Conservation (phyloP, 192 early-diverging fungal species). For the Geranomyces michiganensis region DNA sequence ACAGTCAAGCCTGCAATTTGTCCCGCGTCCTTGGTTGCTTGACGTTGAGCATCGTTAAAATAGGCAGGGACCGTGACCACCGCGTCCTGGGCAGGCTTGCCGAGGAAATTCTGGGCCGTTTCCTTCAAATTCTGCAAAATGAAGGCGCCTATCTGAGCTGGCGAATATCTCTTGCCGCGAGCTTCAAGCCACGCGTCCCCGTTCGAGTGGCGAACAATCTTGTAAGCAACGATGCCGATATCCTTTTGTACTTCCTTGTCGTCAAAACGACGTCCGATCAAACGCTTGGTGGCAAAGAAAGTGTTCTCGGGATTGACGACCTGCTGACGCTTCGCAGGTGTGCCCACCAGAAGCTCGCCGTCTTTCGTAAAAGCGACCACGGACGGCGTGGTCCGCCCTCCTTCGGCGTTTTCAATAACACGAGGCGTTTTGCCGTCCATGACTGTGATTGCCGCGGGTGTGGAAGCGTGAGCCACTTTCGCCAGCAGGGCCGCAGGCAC, state of each 20-base stretch:
- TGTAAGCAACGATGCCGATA: slow-evolving; percentile 88
- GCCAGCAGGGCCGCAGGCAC: too few relatives aligned
- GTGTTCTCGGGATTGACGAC: slow-evolving; percentile 99
- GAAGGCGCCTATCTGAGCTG: slow-evolving; percentile 94
- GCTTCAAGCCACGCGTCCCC: slow-evolving; percentile 99
- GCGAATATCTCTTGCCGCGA: slow-evolving; percentile 92
- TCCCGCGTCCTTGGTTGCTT: slow-evolving; percentile 96
- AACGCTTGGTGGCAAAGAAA: slow-evolving; percentile 93
- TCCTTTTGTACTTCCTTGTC: slow-evolving; percentile 89
- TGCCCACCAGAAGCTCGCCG: slow-evolving; percentile 92
- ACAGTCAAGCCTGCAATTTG: slow-evolving; percentile 88
- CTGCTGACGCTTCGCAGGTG: slow-evolving; percentile 97
- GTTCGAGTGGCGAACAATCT: slow-evolving; percentile 93
- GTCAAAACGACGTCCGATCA: slow-evolving; percentile 92
- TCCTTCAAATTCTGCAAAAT: slow-evolving; percentile 99
- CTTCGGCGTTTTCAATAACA: slow-evolving; percentile 97
- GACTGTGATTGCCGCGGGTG: too few relatives aligned
- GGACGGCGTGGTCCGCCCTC: slow-evolving; percentile 95
- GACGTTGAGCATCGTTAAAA: slow-evolving; percentile 96
- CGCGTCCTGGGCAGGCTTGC: slow-evolving; percentile 83
- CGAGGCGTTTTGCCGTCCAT: slow-evolving; percentile 98
- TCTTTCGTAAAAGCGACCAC: slow-evolving; percentile 96
- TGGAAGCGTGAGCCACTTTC: not conserved
- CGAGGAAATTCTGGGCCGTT: slow-evolving; percentile 77
- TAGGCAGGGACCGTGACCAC: slow-evolving; percentile 98